Base-by-base conservation (phyloP, 2,329 filamentous ascomycete species). In the Calonectria pteridis region DNA sequence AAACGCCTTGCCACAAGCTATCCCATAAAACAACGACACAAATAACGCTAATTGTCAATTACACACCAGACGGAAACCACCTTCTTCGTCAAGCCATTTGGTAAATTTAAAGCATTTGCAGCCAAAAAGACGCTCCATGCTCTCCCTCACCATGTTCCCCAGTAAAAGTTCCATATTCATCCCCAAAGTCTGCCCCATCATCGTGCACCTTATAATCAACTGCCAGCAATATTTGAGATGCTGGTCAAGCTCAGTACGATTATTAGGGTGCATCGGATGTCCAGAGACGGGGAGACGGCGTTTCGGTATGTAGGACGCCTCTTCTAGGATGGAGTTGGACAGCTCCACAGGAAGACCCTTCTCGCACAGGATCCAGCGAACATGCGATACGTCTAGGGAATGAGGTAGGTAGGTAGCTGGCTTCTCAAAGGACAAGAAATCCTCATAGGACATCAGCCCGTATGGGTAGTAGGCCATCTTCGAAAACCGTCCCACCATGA, bases 171-270 rank as follows among this genome's bases (percentile, higher is more conserved):
- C 40, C 59, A 64, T 64, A 10, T 64, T 23, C 59, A 64, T 46
- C 37, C 59, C 40, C 26, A 33, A 18, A 23, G 59, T 18, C 40
- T 64, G 37, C 10, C 59, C 59, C 40, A 64, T 31, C 59, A 46
- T 33, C 11, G 59, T n/a, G 29, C 59, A 64, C 37, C 59, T 64
- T 3, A 64, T n/a, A 20, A 49, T 49, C 10, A 64, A 10, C 59
- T 64, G 59, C 59, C 59, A 49, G 59, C 59, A 64, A 33, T 64
- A 64, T 7, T 13, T 49, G 26, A 64, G 59, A 13, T 64, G 43
- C 18, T 64, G 26, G 20, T 29, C 18, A 18, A 64, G 59, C 18
- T 64, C 59, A 6, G 26, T 10, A 2, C 59, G 26, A 29, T 64
- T 64, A 18, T 64, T 28, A 3, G 59, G 59, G 20, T 64, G 59